Percentiles rank a stretch among this genome's conserved stretches.
Evolutionary conservation across 73 alveolate species (phyloP).

Genomic region (Paramecium bursaria): DNA sequence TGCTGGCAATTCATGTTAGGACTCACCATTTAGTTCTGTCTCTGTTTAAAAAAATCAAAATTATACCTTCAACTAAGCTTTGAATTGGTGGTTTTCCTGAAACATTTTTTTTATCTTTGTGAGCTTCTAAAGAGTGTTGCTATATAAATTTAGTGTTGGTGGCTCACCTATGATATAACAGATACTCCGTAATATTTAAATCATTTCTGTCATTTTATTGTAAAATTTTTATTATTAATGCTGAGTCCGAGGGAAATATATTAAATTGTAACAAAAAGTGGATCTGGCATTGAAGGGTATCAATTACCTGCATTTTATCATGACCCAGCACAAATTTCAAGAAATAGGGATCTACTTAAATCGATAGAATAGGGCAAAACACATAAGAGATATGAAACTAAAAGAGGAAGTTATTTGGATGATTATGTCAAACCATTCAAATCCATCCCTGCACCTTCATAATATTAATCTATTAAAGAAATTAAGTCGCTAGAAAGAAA

Average conservation of each 20-base stretch:
- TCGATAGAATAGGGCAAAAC: slow-evolving; percentile 48
- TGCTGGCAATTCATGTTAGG: no score
- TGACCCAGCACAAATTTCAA: slow-evolving; percentile 31
- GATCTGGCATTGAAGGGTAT: neutral
- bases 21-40: no score
- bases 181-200: neutral
- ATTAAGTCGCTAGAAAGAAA: neutral
- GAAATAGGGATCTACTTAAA: slow-evolving; percentile 17
- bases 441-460: slow-evolving; percentile 8
- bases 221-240: no score
- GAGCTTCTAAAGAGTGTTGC: neutral
- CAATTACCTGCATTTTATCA: slow-evolving; percentile 18
- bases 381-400: slow-evolving; percentile 48
- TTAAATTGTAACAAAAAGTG: neutral
- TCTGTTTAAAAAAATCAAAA: no score
- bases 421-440: slow-evolving; percentile 23
- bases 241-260: neutral
- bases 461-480: neutral
- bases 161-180: neutral
- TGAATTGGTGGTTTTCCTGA: neutral
- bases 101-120: neutral
- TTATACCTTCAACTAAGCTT: neutral
- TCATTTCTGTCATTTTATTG: no score
- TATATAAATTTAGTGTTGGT: neutral
- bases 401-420: slow-evolving; percentile 50